Evolutionary conservation across 257 asterid genomes (phyloP).

Genomic region (Coffea eugenioides): DNA sequence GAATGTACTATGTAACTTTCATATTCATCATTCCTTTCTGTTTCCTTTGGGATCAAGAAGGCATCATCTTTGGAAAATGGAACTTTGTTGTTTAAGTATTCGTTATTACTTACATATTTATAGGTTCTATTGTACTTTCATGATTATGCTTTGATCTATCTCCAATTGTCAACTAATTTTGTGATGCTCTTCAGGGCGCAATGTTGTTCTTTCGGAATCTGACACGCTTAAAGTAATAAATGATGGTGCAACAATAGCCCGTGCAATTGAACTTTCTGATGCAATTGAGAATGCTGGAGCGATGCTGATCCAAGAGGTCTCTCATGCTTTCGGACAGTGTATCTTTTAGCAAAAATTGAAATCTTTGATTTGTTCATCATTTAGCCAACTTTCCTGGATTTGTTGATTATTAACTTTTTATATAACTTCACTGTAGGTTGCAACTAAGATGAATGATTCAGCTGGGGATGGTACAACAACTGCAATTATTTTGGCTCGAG

Average conservation of each 20-base stretch:
- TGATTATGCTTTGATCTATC: too few species aligned
- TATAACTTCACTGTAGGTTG: conserved; percentile 49
- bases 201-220: conserved; percentile 74
- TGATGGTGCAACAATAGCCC: conserved; percentile 92
- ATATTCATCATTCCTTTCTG: too few species aligned
- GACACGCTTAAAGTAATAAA: conserved; percentile 69
- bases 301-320: conserved; percentile 79
- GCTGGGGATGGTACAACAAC: conserved; percentile 98
- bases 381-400: background rate
- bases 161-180: background rate
- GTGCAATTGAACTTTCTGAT: conserved; percentile 89
- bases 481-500: conserved; percentile 91
- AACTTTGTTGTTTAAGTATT: too few species aligned
- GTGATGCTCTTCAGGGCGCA: conserved; percentile 54
- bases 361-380: background rate
- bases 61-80: too few species aligned
- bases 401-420: background rate
- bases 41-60: too few species aligned
- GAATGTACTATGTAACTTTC: too few species aligned
- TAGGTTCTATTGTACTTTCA: too few species aligned
- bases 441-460: conserved; percentile 69
- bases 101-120: too few species aligned
- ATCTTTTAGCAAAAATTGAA: background rate
- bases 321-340: background rate
- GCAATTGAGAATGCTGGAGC: conserved; percentile 88